A percentile compares a stretch with the other conserved stretches of the same genome.
phyloP scores from a whole-genome alignment of 495 filamentous ascomycete species.

The Diplogelasinospora grovesii region DNA sequence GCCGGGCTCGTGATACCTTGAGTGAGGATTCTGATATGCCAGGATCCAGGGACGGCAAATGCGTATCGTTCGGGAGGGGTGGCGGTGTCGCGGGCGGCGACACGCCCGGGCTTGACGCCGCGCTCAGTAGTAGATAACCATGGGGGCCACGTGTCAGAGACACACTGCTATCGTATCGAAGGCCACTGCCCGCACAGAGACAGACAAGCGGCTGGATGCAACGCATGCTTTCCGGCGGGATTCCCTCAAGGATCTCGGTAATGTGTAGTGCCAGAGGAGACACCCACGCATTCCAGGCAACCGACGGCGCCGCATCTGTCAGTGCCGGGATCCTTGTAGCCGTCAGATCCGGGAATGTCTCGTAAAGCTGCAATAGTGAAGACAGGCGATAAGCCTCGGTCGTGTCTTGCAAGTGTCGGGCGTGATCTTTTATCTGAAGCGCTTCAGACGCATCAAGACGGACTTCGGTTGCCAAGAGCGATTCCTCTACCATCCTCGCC shows the following conservation, averaged over 20 bases:
- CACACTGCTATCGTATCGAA: constrained; percentile 23
- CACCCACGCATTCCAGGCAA: constrained; percentile 22
- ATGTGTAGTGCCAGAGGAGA: constrained; percentile 22
- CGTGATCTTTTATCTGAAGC: background rate
- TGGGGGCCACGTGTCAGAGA: constrained; percentile 9
- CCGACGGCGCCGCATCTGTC: constrained; percentile 7
- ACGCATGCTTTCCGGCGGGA: constrained; percentile 17
- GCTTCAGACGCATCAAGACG: constrained; percentile 1
- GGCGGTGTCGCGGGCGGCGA: background rate
- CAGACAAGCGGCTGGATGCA: constrained; percentile 30
- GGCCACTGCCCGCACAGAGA: constrained; percentile 26
- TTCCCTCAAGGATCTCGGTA: constrained; percentile 14
- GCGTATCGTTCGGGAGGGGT: background rate
- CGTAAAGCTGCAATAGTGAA: constrained; percentile 26
- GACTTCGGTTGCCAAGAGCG: constrained; percentile 13
- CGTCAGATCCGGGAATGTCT: constrained; percentile 25
- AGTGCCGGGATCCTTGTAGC: constrained; percentile 17
- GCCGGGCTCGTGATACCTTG: constrained; percentile 20
- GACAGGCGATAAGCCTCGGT: constrained; percentile 28
- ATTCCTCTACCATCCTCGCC: constrained; percentile 19
- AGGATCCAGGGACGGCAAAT: background rate
- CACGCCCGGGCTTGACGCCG: background rate
- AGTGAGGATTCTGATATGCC: constrained; percentile 12
- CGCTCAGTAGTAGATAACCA: constrained; percentile 14
- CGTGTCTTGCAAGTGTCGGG: constrained; percentile 11